These are phyloP conservation scores for thale cress (Arabidopsis thaliana) DNA, from an alignment of 345 rosid species.

Conservation along the genomic window TAIR10.1 NC_003070.9:3112501-3113000, in stretches of 20 bases:
- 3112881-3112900: not conserved
- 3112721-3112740: conserved; percentile 4
- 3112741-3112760: not conserved
- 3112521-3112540: conserved; percentile 75
- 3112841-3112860: conserved; percentile 10
- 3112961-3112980: not conserved
- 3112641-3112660: conserved; percentile 2
- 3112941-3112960: conserved; percentile 1
- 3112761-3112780: not conserved
- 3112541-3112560: conserved; percentile 76
- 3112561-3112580: conserved; percentile 77
- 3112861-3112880: not conserved
- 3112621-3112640: conserved; percentile 71
- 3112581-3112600: conserved; percentile 76
- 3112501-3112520: conserved; percentile 75
- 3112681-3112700: not conserved
- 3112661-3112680: not conserved
- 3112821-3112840: not conserved
- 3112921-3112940: conserved; percentile 19
- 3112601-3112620: conserved; percentile 35
- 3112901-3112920: not conserved
- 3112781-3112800: not conserved
- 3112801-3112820: not conserved
- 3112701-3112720: not conserved
- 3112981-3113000: conserved; percentile 14